Evolutionary conservation across 1,284 basidiomycete genomes (phyloP).

Genomic region (Cryptococcus hybrid): DNA sequence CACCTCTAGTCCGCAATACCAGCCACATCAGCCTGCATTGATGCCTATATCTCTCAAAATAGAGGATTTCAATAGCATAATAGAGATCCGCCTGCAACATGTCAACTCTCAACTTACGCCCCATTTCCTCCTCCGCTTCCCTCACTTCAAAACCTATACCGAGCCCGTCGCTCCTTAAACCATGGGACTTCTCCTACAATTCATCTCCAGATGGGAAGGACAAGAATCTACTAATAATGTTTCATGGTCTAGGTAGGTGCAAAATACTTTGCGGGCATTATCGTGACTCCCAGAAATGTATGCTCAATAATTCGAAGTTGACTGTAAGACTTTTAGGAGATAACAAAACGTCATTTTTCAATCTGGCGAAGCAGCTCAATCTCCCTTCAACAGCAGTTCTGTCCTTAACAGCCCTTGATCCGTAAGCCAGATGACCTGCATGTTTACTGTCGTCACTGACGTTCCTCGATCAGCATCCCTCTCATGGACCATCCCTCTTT

Average conservation of each 20-base stretch:
- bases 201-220: conserved; percentile 66
- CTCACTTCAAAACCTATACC: conserved; percentile 19
- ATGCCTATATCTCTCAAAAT: neutral
- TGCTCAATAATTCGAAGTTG: neutral
- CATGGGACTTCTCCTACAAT: conserved; percentile 40
- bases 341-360: conserved; percentile 70
- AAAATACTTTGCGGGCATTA: neutral
- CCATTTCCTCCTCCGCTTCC: conserved; percentile 13
- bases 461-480: conserved; percentile 62
- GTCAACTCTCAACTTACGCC: conserved; percentile 33
- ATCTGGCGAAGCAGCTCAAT: conserved; percentile 68
- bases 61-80: too few species aligned
- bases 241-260: conserved; percentile 77
- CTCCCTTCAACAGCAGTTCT: conserved; percentile 84
- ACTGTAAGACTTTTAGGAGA: conserved; percentile 60
- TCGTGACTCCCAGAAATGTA: neutral
- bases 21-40: neutral
- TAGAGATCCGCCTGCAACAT: conserved; percentile 6
- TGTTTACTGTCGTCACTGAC: conserved; percentile 39
- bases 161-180: conserved; percentile 21
- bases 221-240: conserved; percentile 77
- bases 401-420: conserved; percentile 72
- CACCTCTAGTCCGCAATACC: neutral
- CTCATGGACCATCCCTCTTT: conserved; percentile 70
- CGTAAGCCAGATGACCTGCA: conserved; percentile 72